phyloP scores from a whole-genome alignment of 305 asterid species.

The Solanum chacoense region DNA sequence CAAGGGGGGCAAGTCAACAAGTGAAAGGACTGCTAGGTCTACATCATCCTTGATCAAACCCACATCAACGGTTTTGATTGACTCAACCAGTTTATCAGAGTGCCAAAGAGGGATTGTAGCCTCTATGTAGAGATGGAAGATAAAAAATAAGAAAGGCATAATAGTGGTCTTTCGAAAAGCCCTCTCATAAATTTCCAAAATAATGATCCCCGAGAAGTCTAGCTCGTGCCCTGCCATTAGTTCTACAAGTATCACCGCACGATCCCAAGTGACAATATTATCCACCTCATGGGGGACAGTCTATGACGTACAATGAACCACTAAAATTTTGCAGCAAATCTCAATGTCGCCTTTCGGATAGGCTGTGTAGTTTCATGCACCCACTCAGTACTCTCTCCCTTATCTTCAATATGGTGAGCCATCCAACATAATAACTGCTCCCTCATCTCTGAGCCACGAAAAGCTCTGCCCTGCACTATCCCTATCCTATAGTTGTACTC shows the following conservation, averaged over 20 bases:
- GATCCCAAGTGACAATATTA: not conserved
- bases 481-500: not conserved
- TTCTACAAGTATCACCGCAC: not conserved
- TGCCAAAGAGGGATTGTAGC: not conserved
- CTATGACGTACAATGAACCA: not conserved
- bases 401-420: not conserved
- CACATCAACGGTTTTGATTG: not conserved
- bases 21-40: too few relatives aligned
- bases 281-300: not conserved
- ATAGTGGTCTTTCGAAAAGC: not conserved
- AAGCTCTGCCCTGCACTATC: not conserved
- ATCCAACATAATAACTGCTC: too few relatives aligned
- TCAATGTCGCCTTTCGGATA: too few relatives aligned
- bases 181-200: not conserved
- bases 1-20: not conserved
- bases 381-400: not conserved
- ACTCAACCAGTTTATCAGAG: not conserved
- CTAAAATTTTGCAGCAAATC: too few relatives aligned
- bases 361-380: not conserved
- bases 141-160: not conserved
- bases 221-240: not conserved
- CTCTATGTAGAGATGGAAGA: not conserved
- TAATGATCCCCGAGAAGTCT: not conserved
- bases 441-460: rapidly evolving
- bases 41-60: not conserved